Conservation (phyloP, 176 grass and related monocot genomes). For the Dactylis glomerata region DNA sequence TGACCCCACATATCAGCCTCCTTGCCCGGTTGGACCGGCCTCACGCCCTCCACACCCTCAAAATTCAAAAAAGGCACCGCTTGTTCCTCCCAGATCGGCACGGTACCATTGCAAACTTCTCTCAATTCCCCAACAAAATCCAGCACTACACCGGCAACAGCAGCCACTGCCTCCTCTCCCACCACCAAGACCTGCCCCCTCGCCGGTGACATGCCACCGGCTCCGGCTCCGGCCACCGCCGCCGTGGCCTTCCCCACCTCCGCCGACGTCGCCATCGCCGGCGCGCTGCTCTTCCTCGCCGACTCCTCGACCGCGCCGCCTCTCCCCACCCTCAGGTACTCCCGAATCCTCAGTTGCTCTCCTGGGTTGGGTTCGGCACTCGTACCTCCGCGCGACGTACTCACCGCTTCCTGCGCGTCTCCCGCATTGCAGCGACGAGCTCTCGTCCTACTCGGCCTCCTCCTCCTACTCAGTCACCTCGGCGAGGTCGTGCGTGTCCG, state of each 20-base stretch:
- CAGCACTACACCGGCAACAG: background rate
- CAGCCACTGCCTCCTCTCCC: background rate
- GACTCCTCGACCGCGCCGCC: constrained; percentile 12
- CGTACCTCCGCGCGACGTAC: background rate
- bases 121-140: constrained; percentile 29
- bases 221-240: background rate
- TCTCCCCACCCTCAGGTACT: constrained; percentile 29
- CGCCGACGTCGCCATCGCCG: constrained; percentile 8
- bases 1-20: background rate
- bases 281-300: constrained; percentile 45
- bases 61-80: constrained; percentile 22
- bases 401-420: constrained; percentile 1
- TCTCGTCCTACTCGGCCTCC: constrained; percentile 38
- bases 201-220: background rate
- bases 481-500: constrained; percentile 48
- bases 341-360: background rate
- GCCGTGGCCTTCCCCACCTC: constrained; percentile 16
- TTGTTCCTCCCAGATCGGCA: background rate
- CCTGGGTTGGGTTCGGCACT: background rate
- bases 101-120: background rate
- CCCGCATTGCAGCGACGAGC: constrained; percentile 36
- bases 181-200: background rate
- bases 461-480: constrained; percentile 41
- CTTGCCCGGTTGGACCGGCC: background rate
- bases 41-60: background rate